Percentiles rank a stretch among this genome's conserved stretches.
phyloP scores from a whole-genome alignment of 768 basidiomycete species.

The Suillus fuscotomentosus region DNA sequence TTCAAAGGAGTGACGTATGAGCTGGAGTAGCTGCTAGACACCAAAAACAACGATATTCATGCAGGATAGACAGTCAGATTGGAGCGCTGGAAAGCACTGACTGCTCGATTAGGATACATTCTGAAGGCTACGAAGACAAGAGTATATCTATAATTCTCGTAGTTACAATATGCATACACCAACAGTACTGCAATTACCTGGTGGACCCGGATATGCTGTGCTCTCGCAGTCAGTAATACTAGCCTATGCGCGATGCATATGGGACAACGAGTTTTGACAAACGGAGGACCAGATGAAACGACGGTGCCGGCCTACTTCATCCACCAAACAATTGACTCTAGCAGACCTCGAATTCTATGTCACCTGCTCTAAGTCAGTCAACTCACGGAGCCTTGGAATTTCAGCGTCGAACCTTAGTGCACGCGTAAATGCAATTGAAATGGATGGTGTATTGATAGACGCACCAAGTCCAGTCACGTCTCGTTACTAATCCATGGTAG shows the following conservation, averaged over 20 bases:
- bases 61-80: no score
- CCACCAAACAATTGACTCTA: not conserved
- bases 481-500: not conserved
- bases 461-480: conserved; percentile 21
- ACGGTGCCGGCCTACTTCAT: not conserved
- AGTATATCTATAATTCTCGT: no score
- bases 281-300: not conserved
- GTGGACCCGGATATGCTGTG: no score
- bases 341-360: not conserved
- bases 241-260: not conserved
- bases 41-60: no score
- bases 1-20: no score
- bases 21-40: no score
- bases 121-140: no score
- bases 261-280: not conserved
- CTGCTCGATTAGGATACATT: no score
- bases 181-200: no score
- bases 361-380: not conserved
- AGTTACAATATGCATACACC: no score
- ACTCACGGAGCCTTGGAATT: conserved; percentile 10
- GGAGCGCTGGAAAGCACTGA: no score
- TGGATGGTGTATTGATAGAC: not conserved
- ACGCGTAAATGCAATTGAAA: not conserved
- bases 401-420: conserved; percentile 21
- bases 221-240: not conserved